These are phyloP conservation scores for Sparassis latifolia DNA, from an alignment of 1,284 basidiomycete species.

Conservation along the genomic window DNA sequence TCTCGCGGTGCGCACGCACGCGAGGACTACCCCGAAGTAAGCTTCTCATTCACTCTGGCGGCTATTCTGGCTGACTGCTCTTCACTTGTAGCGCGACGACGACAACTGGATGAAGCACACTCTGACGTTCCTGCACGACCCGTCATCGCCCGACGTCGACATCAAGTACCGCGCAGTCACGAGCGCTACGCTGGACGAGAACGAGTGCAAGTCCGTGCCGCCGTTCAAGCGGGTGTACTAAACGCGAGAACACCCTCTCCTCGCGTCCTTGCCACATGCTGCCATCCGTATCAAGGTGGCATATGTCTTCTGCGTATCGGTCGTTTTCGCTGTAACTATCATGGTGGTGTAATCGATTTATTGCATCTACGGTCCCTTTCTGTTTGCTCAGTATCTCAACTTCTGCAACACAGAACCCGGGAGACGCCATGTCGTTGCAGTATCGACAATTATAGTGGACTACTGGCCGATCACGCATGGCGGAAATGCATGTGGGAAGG, in stretches of 20 bases:
- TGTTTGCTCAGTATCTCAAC: too few relatives aligned
- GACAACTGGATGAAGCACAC: slow-evolving; percentile 94
- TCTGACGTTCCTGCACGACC: slow-evolving; percentile 79
- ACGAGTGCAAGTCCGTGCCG: slow-evolving; percentile 88
- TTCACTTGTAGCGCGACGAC: slow-evolving; percentile 66
- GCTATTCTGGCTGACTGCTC: background rate
- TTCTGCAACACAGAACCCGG: too few relatives aligned
- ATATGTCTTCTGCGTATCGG: too few relatives aligned
- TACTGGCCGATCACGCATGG: too few relatives aligned
- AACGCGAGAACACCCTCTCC: slow-evolving; percentile 2
- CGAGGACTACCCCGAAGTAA: slow-evolving; percentile 88
- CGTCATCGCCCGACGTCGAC: slow-evolving; percentile 73
- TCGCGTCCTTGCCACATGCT: too few relatives aligned
- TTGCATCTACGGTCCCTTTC: too few relatives aligned
- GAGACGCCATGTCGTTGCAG: too few relatives aligned
- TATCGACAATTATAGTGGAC: too few relatives aligned
- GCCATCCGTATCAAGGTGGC: too few relatives aligned
- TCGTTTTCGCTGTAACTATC: too few relatives aligned
- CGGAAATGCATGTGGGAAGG: too few relatives aligned
- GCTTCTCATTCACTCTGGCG: slow-evolving; percentile 10
- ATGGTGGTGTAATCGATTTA: too few relatives aligned
- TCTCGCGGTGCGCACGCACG: slow-evolving; percentile 97
- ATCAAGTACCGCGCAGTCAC: slow-evolving; percentile 90
- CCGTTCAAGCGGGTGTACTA: slow-evolving; percentile 87
- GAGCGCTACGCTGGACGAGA: slow-evolving; percentile 84